Conservation (phyloP, 306 rosid genomes). For the Acacia confusa region DNA sequence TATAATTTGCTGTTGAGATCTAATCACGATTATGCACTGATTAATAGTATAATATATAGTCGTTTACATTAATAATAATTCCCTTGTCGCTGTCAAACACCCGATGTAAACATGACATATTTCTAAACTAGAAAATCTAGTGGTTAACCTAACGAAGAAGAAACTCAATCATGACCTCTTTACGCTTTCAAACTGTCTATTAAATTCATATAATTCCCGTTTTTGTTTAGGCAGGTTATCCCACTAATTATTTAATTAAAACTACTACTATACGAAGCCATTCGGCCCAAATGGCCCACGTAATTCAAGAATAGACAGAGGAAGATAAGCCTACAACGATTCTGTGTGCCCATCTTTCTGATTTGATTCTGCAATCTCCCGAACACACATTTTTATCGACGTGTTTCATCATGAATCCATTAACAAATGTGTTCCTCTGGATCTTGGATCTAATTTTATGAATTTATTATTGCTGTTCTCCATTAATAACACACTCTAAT, state of each 20-base stretch:
- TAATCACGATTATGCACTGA: background rate
- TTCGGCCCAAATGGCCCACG: background rate
- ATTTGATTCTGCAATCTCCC: background rate
- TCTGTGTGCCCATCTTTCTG: background rate
- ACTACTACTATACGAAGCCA: no score
- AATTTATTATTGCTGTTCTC: background rate
- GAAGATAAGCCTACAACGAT: background rate
- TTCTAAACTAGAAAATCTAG: background rate
- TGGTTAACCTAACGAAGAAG: background rate
- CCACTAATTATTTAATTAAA: background rate
- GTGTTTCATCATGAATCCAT: background rate
- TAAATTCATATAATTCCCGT: background rate
- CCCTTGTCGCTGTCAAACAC: background rate
- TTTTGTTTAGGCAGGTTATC: background rate
- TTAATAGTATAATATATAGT: background rate
- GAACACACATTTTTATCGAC: background rate
- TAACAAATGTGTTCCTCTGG: background rate
- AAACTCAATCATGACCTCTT: background rate
- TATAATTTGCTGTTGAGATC: background rate
- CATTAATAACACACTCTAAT: background rate
- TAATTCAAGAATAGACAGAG: background rate
- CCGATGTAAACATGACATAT: background rate
- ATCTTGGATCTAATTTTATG: background rate
- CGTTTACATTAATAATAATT: background rate
- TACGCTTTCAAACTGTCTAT: background rate